A percentile compares a stretch with the other conserved stretches of the same genome.
Conservation (phyloP, 345 rosid genomes). For the Chamaenerion angustifolium region DNA sequence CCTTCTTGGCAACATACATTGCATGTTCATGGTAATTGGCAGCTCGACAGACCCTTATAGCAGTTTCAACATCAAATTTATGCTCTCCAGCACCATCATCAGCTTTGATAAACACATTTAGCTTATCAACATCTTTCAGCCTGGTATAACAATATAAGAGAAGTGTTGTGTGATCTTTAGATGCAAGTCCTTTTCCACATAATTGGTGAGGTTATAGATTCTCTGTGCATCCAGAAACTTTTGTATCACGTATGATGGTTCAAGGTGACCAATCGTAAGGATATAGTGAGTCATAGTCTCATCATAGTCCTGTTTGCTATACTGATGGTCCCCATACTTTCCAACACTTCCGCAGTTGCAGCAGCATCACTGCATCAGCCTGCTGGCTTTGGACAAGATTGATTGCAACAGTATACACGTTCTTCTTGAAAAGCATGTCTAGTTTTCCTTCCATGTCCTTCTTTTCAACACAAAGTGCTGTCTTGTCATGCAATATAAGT, state of each 20-base stretch:
- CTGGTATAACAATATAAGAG: slow-evolving; percentile 93
- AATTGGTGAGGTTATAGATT: slow-evolving; percentile 89
- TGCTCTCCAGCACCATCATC: slow-evolving; percentile 90
- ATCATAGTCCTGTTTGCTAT: slow-evolving; percentile 87
- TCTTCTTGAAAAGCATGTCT: slow-evolving; percentile 97
- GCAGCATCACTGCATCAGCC: slow-evolving; percentile 99
- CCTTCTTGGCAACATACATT: slow-evolving; percentile 96
- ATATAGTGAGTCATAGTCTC: slow-evolving; percentile 95
- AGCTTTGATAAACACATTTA: slow-evolving; percentile 75
- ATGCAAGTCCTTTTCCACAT: slow-evolving; percentile 94
- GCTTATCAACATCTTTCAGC: slow-evolving; percentile 88
- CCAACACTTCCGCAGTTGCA: slow-evolving; percentile 91
- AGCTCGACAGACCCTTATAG: slow-evolving; percentile 94
- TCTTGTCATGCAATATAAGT: slow-evolving; percentile 58
- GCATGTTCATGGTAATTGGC: slow-evolving; percentile 98
- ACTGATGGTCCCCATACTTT: slow-evolving; percentile 95
- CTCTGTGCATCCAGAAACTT: slow-evolving; percentile 98
- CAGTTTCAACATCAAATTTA: slow-evolving; percentile 94
- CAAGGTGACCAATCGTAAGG: slow-evolving; percentile 85
- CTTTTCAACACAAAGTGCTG: slow-evolving; percentile 73
- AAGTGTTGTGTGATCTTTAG: slow-evolving; percentile 97
- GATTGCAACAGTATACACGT: slow-evolving; percentile 81
- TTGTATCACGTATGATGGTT: slow-evolving; percentile 96
- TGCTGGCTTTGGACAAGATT: slow-evolving; percentile 97
- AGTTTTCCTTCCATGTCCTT: slow-evolving; percentile 99